These are phyloP conservation scores for Xylaria sp. DNA, from an alignment of 2,329 filamentous ascomycete genomes.

Conservation along the genomic window DNA sequence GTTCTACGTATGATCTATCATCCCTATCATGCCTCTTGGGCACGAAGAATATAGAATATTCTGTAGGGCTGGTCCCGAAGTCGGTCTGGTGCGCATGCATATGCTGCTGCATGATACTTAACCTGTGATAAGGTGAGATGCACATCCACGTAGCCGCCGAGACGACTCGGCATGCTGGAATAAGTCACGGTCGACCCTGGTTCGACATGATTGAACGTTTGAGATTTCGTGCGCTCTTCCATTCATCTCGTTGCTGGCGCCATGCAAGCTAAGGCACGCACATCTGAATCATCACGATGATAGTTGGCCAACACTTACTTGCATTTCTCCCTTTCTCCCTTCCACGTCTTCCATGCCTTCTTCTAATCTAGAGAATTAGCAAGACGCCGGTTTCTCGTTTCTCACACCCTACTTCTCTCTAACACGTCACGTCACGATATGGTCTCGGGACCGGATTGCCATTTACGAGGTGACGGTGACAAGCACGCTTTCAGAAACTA, in stretches of 20 bases:
- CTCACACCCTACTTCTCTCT: constrained; percentile 3
- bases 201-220: constrained; percentile 9
- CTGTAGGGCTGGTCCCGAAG: constrained; percentile 34
- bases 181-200: neutral
- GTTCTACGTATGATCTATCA: neutral
- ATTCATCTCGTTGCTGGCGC: constrained; percentile 20
- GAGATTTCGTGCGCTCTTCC: constrained; percentile 8
- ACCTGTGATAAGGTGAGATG: constrained; percentile 32
- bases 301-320: constrained; percentile 14
- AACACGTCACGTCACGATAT: constrained; percentile 13
- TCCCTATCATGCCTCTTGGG: constrained; percentile 15
- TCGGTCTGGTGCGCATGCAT: constrained; percentile 12
- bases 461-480: constrained; percentile 1
- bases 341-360: neutral
- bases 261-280: constrained; percentile 31
- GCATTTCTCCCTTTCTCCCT: neutral
- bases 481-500: neutral
- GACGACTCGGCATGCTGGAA: constrained; percentile 21
- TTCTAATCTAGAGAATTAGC: neutral
- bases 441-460: constrained; percentile 1
- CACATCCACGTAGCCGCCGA: constrained; percentile 37
- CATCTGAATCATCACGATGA: constrained; percentile 26
- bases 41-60: constrained; percentile 21
- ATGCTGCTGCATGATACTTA: constrained; percentile 29
- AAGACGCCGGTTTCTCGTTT: neutral